Conservation (phyloP, 768 basidiomycete genomes). For the Psilocybe azurescens region DNA sequence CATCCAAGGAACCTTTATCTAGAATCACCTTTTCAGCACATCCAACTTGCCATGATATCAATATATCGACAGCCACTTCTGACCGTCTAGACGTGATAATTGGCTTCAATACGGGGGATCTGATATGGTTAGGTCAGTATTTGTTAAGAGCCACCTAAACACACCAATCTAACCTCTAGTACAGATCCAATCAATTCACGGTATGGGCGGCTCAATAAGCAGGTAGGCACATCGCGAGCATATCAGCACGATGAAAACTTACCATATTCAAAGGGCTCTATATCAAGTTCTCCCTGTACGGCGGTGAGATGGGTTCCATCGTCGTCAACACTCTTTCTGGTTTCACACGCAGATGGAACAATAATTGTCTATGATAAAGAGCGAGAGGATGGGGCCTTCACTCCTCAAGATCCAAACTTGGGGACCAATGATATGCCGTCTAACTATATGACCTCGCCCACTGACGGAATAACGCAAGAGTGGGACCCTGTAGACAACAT, state of each 20-base stretch:
- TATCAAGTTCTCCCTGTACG: slow-evolving; percentile 83
- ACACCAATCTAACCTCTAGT: slow-evolving; percentile 2
- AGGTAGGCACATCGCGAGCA: slow-evolving; percentile 40
- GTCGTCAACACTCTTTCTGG: slow-evolving; percentile 81
- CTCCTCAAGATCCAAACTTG: slow-evolving; percentile 58
- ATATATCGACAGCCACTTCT: slow-evolving; percentile 73
- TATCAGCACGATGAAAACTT: slow-evolving; percentile 1
- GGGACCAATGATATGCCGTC: slow-evolving; percentile 25
- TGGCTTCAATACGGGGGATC: slow-evolving; percentile 93
- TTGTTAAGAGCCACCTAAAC: slow-evolving; percentile 9
- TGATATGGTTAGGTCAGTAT: slow-evolving; percentile 88
- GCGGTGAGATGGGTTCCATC: slow-evolving; percentile 89
- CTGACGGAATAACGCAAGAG: slow-evolving; percentile 44
- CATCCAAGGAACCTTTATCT: slow-evolving; percentile 78
- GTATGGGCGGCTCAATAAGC: slow-evolving; percentile 89
- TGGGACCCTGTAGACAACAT: slow-evolving; percentile 84
- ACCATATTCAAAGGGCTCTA: slow-evolving; percentile 61
- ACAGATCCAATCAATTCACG: slow-evolving; percentile 81
- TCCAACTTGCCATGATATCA: slow-evolving; percentile 93
- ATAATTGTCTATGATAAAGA: slow-evolving; percentile 92
- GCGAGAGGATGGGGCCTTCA: slow-evolving; percentile 83
- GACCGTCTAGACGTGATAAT: slow-evolving; percentile 88
- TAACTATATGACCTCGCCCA: slow-evolving; percentile 29
- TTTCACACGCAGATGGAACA: slow-evolving; percentile 88
- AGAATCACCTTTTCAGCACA: slow-evolving; percentile 85